Evolutionary conservation across 2,329 filamentous ascomycete species (phyloP).

Genomic region (Pleoardoris graminearum): DNA sequence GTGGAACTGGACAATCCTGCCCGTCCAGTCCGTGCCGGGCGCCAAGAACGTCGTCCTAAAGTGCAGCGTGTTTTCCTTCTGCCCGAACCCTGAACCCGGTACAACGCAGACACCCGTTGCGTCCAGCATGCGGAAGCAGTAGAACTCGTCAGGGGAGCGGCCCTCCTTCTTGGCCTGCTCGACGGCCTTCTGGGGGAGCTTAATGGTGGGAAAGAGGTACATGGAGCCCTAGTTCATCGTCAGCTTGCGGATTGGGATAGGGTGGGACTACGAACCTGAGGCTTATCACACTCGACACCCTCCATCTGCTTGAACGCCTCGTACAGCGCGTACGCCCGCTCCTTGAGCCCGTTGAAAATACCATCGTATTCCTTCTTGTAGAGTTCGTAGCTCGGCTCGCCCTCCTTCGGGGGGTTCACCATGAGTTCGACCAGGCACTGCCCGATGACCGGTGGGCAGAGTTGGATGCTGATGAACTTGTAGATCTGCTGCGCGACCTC

Average conservation of each 20-base stretch:
- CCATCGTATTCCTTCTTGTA: slow-evolving; percentile 83
- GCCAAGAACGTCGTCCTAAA: slow-evolving; percentile 97
- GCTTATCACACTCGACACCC: slow-evolving; percentile 85
- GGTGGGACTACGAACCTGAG: slow-evolving; percentile 58
- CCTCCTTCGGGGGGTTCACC: slow-evolving; percentile 88
- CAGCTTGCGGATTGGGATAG: slow-evolving; percentile 6
- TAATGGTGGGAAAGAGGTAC: slow-evolving; percentile 98
- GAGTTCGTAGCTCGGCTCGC: slow-evolving; percentile 80
- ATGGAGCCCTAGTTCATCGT: slow-evolving; percentile 71
- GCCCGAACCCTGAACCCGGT: slow-evolving; percentile 89
- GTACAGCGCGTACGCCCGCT: slow-evolving; percentile 83
- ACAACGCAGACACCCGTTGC: slow-evolving; percentile 94
- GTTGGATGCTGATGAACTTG: slow-evolving; percentile 97
- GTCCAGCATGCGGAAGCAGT: slow-evolving; percentile 87
- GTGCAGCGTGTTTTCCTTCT: slow-evolving; percentile 87
- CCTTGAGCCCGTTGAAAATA: slow-evolving; percentile 77
- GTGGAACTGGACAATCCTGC: slow-evolving; percentile 87
- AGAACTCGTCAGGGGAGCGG: slow-evolving; percentile 86
- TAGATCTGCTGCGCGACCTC: slow-evolving; percentile 92
- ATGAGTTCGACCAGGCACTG: slow-evolving; percentile 97
- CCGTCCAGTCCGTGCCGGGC: slow-evolving; percentile 93
- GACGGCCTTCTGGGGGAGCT: slow-evolving; percentile 72
- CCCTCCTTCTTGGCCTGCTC: slow-evolving; percentile 74
- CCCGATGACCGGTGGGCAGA: slow-evolving; percentile 92
- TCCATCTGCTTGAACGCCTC: slow-evolving; percentile 94